Conservation (phyloP, 805 yeast species). For the Blastobotrys attinorum region DNA sequence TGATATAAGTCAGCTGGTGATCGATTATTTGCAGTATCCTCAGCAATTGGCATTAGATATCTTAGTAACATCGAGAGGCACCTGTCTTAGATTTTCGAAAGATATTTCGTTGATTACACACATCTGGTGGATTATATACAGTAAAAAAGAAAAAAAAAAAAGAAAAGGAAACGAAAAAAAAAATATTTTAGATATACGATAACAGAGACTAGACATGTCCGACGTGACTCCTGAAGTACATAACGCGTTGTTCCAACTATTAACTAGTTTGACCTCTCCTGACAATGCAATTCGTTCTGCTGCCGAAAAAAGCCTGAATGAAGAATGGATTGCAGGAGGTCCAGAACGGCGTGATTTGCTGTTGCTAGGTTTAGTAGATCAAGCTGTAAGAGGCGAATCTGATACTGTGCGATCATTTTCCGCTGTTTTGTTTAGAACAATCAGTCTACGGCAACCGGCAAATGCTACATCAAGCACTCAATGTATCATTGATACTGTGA, state of each 20-base stretch:
- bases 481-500: conserved; percentile 66
- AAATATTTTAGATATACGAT: too few species aligned
- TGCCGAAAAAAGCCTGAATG: conserved; percentile 69
- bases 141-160: too few species aligned
- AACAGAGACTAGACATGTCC: too few species aligned
- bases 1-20: too few species aligned
- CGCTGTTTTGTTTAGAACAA: conserved; percentile 83
- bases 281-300: conserved; percentile 66
- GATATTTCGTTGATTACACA: too few species aligned
- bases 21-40: too few species aligned
- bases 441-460: conserved; percentile 74
- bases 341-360: conserved; percentile 57
- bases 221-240: conserved; percentile 53
- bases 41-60: too few species aligned
- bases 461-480: conserved; percentile 56
- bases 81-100: too few species aligned
- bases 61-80: too few species aligned
- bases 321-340: conserved; percentile 58
- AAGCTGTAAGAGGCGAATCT: conserved; percentile 55
- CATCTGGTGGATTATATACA: too few species aligned
- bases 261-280: conserved; percentile 66
- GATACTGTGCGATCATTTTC: conserved; percentile 59
- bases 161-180: too few species aligned
- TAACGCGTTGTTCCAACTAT: conserved; percentile 44
- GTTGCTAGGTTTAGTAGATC: conserved; percentile 72